Conservation (phyloP, 2,329 filamentous ascomycete genomes). For the Venturia nashicola region DNA sequence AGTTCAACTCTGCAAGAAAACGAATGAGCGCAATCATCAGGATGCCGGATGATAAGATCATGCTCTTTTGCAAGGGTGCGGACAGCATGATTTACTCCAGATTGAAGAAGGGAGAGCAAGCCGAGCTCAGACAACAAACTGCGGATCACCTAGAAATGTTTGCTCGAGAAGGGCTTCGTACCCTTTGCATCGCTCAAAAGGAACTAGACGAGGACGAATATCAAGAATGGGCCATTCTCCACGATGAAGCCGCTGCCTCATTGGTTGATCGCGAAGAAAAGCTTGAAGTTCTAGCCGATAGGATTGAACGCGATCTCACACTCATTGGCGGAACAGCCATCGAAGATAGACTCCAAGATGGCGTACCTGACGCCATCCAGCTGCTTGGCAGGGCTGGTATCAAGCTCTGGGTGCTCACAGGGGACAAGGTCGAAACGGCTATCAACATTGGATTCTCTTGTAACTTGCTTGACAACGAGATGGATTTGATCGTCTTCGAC, state of each 20-base stretch:
- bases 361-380: constrained; percentile 89
- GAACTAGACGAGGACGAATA: constrained; percentile 77
- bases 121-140: constrained; percentile 68
- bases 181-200: constrained; percentile 81
- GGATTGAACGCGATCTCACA: constrained; percentile 80
- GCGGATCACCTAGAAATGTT: constrained; percentile 96
- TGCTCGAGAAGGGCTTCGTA: constrained; percentile 85
- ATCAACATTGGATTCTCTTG: constrained; percentile 99
- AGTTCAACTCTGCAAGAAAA: constrained; percentile 95
- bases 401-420: constrained; percentile 96
- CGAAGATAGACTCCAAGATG: constrained; percentile 91
- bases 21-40: constrained; percentile 94
- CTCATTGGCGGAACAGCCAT: constrained; percentile 92
- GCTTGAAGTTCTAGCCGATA: constrained; percentile 76
- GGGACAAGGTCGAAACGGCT: constrained; percentile 97
- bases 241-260: constrained; percentile 75
- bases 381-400: constrained; percentile 87
- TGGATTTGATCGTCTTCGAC: constrained; percentile 90
- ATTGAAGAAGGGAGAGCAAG: constrained; percentile 72
- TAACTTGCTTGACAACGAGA: constrained; percentile 92
- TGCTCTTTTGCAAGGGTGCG: constrained; percentile 93
- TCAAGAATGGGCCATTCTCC: constrained; percentile 67
- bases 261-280: constrained; percentile 85
- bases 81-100: constrained; percentile 96
- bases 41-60: constrained; percentile 82